Evolutionary conservation across 108 stramenopile species (phyloP).

Genomic region (Discostella pseudostelligera): DNA sequence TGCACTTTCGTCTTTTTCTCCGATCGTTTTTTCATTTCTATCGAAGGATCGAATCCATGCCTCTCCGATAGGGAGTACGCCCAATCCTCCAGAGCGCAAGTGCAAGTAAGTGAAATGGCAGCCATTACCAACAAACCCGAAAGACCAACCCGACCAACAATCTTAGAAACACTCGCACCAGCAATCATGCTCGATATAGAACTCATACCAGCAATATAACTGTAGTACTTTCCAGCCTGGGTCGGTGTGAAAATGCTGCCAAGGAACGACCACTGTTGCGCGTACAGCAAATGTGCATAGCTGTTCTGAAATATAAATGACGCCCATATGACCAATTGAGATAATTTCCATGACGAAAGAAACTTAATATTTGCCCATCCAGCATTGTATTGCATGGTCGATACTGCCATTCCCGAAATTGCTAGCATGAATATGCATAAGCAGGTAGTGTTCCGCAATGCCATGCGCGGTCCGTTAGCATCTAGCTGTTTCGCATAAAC

Average conservation of each 20-base stretch:
- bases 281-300: slow-evolving; percentile 76
- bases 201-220: slow-evolving; percentile 76
- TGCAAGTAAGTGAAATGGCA: slow-evolving; percentile 54
- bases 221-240: slow-evolving; percentile 75
- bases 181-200: slow-evolving; percentile 64
- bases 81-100: slow-evolving; percentile 47
- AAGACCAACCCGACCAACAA: slow-evolving; percentile 52
- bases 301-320: slow-evolving; percentile 79
- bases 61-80: slow-evolving; percentile 69
- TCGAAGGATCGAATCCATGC: slow-evolving; percentile 65
- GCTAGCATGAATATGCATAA: slow-evolving; percentile 51
- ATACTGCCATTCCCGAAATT: slow-evolving; percentile 39
- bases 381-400: slow-evolving; percentile 26
- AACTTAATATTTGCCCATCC: slow-evolving; percentile 20
- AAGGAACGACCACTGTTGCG: slow-evolving; percentile 86
- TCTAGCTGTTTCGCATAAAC: slow-evolving; percentile 59
- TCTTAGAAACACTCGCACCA: slow-evolving; percentile 55
- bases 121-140: slow-evolving; percentile 61
- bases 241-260: slow-evolving; percentile 68
- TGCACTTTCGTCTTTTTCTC: slow-evolving; percentile 15
- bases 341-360: slow-evolving; percentile 28
- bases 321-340: slow-evolving; percentile 56
- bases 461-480: slow-evolving; percentile 58
- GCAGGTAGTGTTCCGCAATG: slow-evolving; percentile 53
- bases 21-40: slow-evolving; percentile 28